Evolutionary conservation across 1,284 basidiomycete genomes (phyloP), one percentile per base, ranked within the genome.

Genomic region (Irpex sp.): DNA sequence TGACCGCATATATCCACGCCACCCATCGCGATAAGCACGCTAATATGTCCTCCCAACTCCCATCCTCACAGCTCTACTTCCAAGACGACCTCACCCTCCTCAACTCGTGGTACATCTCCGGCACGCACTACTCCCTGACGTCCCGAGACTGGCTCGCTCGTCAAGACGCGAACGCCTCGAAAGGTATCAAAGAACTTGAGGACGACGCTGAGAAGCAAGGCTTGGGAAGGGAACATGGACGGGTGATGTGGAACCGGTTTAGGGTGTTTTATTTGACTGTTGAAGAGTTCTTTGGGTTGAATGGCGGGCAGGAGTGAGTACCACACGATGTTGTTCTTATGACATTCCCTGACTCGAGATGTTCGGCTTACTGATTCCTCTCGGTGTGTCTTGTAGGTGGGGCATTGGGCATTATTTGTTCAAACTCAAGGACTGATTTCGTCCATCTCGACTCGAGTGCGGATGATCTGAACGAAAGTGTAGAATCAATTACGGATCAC

Each of bases 241-340:
- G 76, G 35, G 89, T 88, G 72, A 81, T 82, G 17, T 92, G 88
- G 68, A 83, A 86, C 66, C 83, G 86, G 63, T 90, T 89, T 73
- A 77, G 88, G 19, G 86, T 91, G 37, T 92, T 92, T 73, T 92
- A 89, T 70, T 81, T 92, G 71, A 88, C 89, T 13, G 89, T 88
- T 66, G 86, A 88, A 4, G 90, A 92, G 70, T 80, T 92, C 65
- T 93, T 93, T 72, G 86, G 78, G 5, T 78, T 88, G 72, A 82
- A 90, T 67, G 72, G 73, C 4, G 89, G 90, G 1, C 81, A 92
- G 72, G 84, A 87, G 85, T 86, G 68, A 70, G 84, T 79, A 46
- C 26, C 2, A 26, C 4, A 26, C 26, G 26, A 26, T 26, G 26
- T 26, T 26, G 26, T 4, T 26, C 26, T 26, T 26, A 26, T 26